Evolutionary conservation across 139 green algal genomes (phyloP), one percentile per base, ranked within the genome.

Genomic region (Deuterostichococcus epilithicus): DNA sequence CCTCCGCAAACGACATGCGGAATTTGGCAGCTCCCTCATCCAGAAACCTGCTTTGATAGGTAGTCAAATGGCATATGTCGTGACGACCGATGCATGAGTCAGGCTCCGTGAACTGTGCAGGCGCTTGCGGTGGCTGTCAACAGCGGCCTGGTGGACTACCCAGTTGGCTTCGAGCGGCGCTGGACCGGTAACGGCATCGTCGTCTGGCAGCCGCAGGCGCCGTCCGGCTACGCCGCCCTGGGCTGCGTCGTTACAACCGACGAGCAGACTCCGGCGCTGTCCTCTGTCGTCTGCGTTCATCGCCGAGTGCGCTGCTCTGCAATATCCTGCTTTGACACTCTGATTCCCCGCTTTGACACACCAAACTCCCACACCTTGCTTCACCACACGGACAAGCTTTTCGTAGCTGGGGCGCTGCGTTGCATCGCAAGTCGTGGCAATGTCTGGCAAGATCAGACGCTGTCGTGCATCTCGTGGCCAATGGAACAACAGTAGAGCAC

Each of bases 81-180:
- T n/a, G n/a, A n/a, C n/a, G n/a, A n/a, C n/a, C n/a, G n/a, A 66
- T 66, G 23, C 23, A 66, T 66, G 23, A 23, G 20, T 20, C 52
- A 66, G 52, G 52, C 52, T 66, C 52, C 22, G 52, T 58, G 20
- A 32, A 33, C 23, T 77, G n/a, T 68, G 70, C 80, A 91, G 73
- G 88, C 93, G 26, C 69, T 94, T 13, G 85, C 86, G 0, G 47
- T 98, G 23, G 93, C 93, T 1, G 82, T 93, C 32, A 94, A 92
- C 80, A 94, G 86, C 72, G 91, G 93, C 3, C 76, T 97, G 15
- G 85, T 92, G 8, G 86, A 85, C 18, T 90, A 83, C 70, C 94
- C 94, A 0, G 18, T 80, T 0, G 66, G 34, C 2, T 97, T 86
- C 78, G 78, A 70, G 1, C 35, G 42, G 0, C 52, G 87, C 1